phyloP scores from a whole-genome alignment of 305 asterid genomes.

The Fraxinus sp. region DNA sequence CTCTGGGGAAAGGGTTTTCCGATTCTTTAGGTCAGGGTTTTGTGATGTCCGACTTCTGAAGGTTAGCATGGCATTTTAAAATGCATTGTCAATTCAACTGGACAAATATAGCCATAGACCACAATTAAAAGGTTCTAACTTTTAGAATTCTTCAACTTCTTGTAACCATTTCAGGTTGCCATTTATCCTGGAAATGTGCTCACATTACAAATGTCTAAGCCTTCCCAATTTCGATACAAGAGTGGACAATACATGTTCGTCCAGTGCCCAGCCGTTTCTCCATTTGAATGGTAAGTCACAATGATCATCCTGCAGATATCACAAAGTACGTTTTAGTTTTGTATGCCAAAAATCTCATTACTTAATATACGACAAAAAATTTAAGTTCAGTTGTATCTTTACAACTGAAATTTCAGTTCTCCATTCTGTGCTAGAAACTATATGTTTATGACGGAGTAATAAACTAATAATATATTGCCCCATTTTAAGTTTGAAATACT shows the following conservation, averaged over 20 bases:
- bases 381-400: no score
- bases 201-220: constrained; percentile 62
- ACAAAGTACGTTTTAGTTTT: background rate
- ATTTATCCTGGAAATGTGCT: constrained; percentile 62
- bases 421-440: background rate
- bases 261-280: constrained; percentile 60
- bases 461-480: background rate
- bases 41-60: constrained; percentile 43
- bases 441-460: background rate
- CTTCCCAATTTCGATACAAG: constrained; percentile 52
- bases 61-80: constrained; percentile 26
- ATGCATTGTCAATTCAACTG: background rate
- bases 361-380: no score
- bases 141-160: background rate
- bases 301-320: background rate
- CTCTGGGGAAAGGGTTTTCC: constrained; percentile 50
- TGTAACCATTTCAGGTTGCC: constrained; percentile 41
- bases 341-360: background rate
- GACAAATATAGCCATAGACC: background rate
- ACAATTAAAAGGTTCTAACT: background rate
- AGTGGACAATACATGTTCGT: constrained; percentile 71
- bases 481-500: background rate
- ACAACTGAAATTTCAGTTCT: background rate
- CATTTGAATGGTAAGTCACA: constrained; percentile 51
- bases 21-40: constrained; percentile 50